Conservation (phyloP, 805 yeast genomes). For the Wickerhamomyces sydowiorum region DNA sequence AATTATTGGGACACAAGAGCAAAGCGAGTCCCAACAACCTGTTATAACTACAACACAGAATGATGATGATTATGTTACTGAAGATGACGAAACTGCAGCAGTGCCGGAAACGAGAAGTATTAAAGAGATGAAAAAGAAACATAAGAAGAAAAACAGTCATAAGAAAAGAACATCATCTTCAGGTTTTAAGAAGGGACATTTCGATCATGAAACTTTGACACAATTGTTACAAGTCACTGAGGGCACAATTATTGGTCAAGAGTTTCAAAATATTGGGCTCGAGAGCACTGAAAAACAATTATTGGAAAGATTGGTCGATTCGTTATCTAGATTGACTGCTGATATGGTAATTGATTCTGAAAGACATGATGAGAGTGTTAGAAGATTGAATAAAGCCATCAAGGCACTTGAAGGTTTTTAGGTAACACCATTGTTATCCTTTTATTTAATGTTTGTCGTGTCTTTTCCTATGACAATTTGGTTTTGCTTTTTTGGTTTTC, state of each 20-base stretch:
- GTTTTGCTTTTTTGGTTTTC: background rate
- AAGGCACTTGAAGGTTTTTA: constrained; percentile 80
- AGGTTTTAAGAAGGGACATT: constrained; percentile 14
- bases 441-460: background rate
- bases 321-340: constrained; percentile 77
- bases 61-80: constrained; percentile 23
- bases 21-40: background rate
- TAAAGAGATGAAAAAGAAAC: constrained; percentile 6
- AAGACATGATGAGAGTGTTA: constrained; percentile 73
- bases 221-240: constrained; percentile 33
- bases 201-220: constrained; percentile 28
- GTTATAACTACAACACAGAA: background rate
- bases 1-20: background rate
- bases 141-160: constrained; percentile 2
- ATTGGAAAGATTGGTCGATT: constrained; percentile 80
- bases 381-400: constrained; percentile 75
- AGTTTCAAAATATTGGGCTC: constrained; percentile 66
- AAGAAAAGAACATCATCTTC: constrained; percentile 4
- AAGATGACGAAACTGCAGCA: constrained; percentile 14
- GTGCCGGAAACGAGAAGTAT: background rate
- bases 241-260: constrained; percentile 42
- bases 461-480: background rate
- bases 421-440: no score
- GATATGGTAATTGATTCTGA: constrained; percentile 86
- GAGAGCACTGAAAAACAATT: constrained; percentile 73